A percentile compares a stretch with the other conserved stretches of the same genome.
These are phyloP conservation scores for Fusarium floridanum DNA, from an alignment of 2,329 filamentous ascomycete genomes.

Conservation along the genomic window DNA sequence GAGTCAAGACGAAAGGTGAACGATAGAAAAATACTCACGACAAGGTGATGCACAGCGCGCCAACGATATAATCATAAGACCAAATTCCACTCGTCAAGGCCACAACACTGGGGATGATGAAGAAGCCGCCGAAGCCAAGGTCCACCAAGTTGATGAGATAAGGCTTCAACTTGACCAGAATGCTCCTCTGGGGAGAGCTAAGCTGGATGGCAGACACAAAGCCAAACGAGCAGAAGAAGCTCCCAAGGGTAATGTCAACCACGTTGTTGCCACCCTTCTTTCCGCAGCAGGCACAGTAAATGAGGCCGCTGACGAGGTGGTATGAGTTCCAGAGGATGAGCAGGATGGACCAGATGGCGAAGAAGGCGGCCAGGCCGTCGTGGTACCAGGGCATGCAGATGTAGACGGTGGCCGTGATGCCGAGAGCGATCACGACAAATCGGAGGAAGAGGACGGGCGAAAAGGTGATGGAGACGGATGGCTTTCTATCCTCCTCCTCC, in stretches of 20 bases:
- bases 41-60: slow-evolving; percentile 31
- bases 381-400: slow-evolving; percentile 4
- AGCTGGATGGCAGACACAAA: neutral
- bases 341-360: slow-evolving; percentile 27
- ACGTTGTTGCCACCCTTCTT: slow-evolving; percentile 8
- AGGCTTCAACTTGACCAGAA: neutral
- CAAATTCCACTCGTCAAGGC: slow-evolving; percentile 18
- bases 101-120: slow-evolving; percentile 35
- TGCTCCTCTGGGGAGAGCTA: neutral
- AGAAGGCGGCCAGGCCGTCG: slow-evolving; percentile 13
- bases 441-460: slow-evolving; percentile 35
- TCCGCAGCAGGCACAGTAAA: slow-evolving; percentile 13
- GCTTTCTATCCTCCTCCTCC: slow-evolving; percentile 25
- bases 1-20: neutral
- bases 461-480: slow-evolving; percentile 28
- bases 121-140: slow-evolving; percentile 29
- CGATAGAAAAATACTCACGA: slow-evolving; percentile 27
- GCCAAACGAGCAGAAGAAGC: slow-evolving; percentile 37
- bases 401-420: slow-evolving; percentile 31
- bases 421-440: slow-evolving; percentile 21
- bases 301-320: slow-evolving; percentile 17
- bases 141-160: slow-evolving; percentile 36
- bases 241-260: slow-evolving; percentile 42
- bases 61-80: neutral
- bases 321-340: slow-evolving; percentile 27